Percentiles rank a stretch among this genome's conserved stretches.
Evolutionary conservation across 139 green algal genomes (phyloP).

Genomic region (Auxenochlorella pyrenoidosa): DNA sequence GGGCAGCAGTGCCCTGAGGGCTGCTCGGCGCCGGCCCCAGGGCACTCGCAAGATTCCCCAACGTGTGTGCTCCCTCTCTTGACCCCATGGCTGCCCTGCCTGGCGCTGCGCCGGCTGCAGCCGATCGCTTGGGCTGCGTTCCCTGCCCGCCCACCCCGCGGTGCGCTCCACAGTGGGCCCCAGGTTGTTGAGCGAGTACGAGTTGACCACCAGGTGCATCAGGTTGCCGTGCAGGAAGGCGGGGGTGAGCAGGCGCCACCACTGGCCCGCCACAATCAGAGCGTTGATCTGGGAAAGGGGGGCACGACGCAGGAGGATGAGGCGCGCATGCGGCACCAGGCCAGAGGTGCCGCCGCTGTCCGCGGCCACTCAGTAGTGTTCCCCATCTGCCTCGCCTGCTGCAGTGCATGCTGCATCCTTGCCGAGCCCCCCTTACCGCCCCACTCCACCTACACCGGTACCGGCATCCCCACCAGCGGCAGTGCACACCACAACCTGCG

Average conservation of each 20-base stretch:
- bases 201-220: slow-evolving; percentile 74
- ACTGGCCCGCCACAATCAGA: slow-evolving; percentile 73
- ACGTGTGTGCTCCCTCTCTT: no score
- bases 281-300: slow-evolving; percentile 68
- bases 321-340: no score
- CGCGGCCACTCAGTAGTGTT: neutral
- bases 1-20: no score
- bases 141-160: slow-evolving; percentile 12
- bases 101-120: neutral
- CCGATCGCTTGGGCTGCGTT: no score
- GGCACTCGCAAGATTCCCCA: no score
- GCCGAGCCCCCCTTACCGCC: neutral
- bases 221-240: slow-evolving; percentile 79
- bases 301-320: neutral
- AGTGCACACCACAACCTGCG: no score
- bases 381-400: neutral
- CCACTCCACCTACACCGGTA: neutral
- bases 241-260: slow-evolving; percentile 79
- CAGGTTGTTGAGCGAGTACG: slow-evolving; percentile 49
- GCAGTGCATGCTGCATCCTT: neutral
- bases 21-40: no score
- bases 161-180: slow-evolving; percentile 49
- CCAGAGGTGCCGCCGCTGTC: no score
- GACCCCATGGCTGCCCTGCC: no score
- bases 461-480: no score